Evolutionary conservation across 2,329 filamentous ascomycete species (phyloP).

Genomic region (Colletotrichum filicis): DNA sequence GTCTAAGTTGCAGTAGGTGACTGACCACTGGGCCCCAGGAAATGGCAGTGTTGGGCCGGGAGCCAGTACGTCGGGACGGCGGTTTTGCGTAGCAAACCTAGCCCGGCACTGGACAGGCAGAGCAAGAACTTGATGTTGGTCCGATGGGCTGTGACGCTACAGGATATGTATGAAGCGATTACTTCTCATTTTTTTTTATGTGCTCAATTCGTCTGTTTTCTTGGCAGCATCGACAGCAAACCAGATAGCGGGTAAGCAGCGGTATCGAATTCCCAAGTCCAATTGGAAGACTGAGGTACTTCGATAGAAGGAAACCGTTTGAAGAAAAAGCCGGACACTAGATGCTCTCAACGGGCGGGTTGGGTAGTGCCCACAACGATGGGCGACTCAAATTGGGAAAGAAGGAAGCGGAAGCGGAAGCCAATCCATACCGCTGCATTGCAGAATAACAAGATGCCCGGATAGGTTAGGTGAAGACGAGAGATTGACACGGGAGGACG

Average conservation of each 20-base stretch:
- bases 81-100: slow-evolving; percentile 30
- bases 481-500: background rate
- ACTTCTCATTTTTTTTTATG: background rate
- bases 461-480: background rate
- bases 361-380: background rate
- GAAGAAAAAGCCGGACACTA: background rate
- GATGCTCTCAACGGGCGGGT: slow-evolving; percentile 9
- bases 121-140: slow-evolving; percentile 21
- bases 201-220: slow-evolving; percentile 2
- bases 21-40: slow-evolving; percentile 16
- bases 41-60: slow-evolving; percentile 24
- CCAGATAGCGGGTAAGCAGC: slow-evolving; percentile 13
- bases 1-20: slow-evolving; percentile 5
- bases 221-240: slow-evolving; percentile 17
- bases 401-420: slow-evolving; percentile 24
- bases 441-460: slow-evolving; percentile 2
- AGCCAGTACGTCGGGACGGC: slow-evolving; percentile 33
- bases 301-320: background rate
- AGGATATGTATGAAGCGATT: background rate
- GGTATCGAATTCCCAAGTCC: slow-evolving; percentile 5
- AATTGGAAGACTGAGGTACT: slow-evolving; percentile 1
- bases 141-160: slow-evolving; percentile 4
- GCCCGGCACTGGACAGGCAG: slow-evolving; percentile 26
- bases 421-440: background rate
- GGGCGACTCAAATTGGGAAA: background rate